These are phyloP conservation scores for Nannizziopsis arthrosporioides DNA, from an alignment of 2,329 filamentous ascomycete genomes.

Conservation along the genomic window DNA sequence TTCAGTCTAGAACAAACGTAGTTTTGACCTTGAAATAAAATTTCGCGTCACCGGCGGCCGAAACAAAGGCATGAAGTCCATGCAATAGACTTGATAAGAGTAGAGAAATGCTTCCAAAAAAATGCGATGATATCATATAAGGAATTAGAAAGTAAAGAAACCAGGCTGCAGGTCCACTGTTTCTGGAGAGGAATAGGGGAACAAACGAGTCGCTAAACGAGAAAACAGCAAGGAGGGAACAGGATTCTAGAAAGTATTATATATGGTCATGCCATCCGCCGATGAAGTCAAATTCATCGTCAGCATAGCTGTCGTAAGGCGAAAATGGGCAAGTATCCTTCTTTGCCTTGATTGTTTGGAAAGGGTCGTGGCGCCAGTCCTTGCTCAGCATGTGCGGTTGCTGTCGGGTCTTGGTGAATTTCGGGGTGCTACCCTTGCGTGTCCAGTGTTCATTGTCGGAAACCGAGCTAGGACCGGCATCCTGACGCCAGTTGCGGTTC, in stretches of 20 bases:
- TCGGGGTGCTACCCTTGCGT: constrained; percentile 20
- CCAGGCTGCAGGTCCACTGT: constrained; percentile 8
- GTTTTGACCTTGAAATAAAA: constrained; percentile 1
- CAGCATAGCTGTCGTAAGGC: constrained; percentile 39
- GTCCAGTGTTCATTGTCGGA: constrained; percentile 25
- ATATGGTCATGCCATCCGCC: constrained; percentile 72
- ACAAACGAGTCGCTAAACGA: constrained; percentile 5
- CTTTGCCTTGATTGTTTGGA: constrained; percentile 23
- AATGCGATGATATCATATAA: constrained; percentile 6
- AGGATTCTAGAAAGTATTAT: constrained; percentile 33
- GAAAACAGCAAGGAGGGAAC: constrained; percentile 15
- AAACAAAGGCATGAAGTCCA: background rate
- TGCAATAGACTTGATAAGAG: constrained; percentile 2
- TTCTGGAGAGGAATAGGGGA: constrained; percentile 8
- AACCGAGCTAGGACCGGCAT: constrained; percentile 30
- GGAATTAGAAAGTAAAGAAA: constrained; percentile 6
- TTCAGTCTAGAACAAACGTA: constrained; percentile 9
- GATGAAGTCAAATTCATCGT: constrained; percentile 67
- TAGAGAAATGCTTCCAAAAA: constrained; percentile 9
- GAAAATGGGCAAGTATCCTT: constrained; percentile 24
- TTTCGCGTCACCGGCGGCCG: constrained; percentile 5
- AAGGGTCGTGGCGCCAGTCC: constrained; percentile 37
- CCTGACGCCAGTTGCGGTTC: constrained; percentile 33
- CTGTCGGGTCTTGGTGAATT: constrained; percentile 18
- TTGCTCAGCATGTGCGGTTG: constrained; percentile 33